Conservation (phyloP, 2,329 filamentous ascomycete species). For the Arthrobotrys sphaeroides region DNA sequence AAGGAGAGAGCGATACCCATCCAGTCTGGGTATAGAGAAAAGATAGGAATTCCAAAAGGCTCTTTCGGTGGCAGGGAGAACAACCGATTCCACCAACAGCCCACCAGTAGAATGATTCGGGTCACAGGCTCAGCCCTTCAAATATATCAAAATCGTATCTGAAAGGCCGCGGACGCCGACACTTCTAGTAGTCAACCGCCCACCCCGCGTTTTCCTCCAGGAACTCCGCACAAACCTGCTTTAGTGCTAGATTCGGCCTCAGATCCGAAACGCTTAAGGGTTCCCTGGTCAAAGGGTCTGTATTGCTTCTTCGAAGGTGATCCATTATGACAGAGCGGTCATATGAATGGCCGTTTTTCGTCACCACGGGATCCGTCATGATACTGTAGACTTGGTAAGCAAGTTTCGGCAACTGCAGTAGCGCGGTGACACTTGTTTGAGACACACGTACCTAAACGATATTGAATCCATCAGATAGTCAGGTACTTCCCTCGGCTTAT, state of each 20-base stretch:
- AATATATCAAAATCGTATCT: neutral
- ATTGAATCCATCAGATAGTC: slow-evolving; percentile 82
- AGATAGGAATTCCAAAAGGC: neutral
- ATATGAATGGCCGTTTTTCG: slow-evolving; percentile 88
- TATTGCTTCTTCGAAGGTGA: slow-evolving; percentile 77
- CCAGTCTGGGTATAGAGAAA: neutral
- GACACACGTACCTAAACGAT: slow-evolving; percentile 65
- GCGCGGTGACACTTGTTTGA: too few species aligned
- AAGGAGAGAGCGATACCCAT: neutral
- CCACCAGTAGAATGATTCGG: neutral
- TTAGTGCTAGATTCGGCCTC: slow-evolving; percentile 81
- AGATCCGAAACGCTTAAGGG: slow-evolving; percentile 75
- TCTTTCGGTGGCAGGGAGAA: neutral
- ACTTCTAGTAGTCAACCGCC: slow-evolving; percentile 82
- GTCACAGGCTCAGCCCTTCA: neutral
- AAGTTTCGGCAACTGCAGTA: neutral
- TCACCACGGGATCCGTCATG: slow-evolving; percentile 76
- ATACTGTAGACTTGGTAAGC: slow-evolving; percentile 62
- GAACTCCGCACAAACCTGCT: slow-evolving; percentile 84
- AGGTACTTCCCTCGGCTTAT: slow-evolving; percentile 71
- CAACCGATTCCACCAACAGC: neutral
- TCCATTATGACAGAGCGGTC: slow-evolving; percentile 86
- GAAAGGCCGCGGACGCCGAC: neutral
- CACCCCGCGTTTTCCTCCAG: slow-evolving; percentile 81
- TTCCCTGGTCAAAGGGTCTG: slow-evolving; percentile 85